These are phyloP conservation scores for Dactylellina parvicollis DNA, from an alignment of 2,329 filamentous ascomycete species.

Conservation along the genomic window DNA sequence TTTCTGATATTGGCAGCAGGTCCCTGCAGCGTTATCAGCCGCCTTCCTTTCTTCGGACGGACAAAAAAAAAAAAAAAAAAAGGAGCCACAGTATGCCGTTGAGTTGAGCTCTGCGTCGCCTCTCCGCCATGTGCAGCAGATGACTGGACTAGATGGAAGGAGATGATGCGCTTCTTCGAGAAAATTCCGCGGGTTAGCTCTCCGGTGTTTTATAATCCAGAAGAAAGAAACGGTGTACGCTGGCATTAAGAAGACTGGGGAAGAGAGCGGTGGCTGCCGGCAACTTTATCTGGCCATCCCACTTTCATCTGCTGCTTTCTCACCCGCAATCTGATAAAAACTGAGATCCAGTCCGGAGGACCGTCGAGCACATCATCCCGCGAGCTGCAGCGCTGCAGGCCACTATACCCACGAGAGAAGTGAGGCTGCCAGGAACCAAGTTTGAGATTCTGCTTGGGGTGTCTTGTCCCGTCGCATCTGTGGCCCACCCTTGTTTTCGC, in stretches of 20 bases:
- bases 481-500: conserved; percentile 21
- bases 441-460: not conserved
- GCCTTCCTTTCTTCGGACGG: not conserved
- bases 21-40: conserved; percentile 13
- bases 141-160: conserved; percentile 10
- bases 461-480: conserved; percentile 18
- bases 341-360: not conserved
- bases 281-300: too few species aligned
- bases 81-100: conserved; percentile 43
- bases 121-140: conserved; percentile 33
- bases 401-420: not conserved
- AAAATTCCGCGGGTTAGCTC: conserved; percentile 36
- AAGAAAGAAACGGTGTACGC: conserved; percentile 37
- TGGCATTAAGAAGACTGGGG: conserved; percentile 35
- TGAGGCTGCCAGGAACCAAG: not conserved
- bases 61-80: not conserved
- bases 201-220: conserved; percentile 21
- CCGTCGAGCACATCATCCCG: not conserved
- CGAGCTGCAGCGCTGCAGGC: not conserved
- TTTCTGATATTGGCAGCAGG: not conserved
- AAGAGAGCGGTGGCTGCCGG: too few species aligned
- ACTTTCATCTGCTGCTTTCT: not conserved
- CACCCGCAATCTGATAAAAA: not conserved
- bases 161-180: conserved; percentile 30
- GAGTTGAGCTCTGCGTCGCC: not conserved